These are phyloP conservation scores for Globisporangium megalacanthum DNA, from an alignment of 352 stramenopile genomes.

Conservation along the genomic window DNA sequence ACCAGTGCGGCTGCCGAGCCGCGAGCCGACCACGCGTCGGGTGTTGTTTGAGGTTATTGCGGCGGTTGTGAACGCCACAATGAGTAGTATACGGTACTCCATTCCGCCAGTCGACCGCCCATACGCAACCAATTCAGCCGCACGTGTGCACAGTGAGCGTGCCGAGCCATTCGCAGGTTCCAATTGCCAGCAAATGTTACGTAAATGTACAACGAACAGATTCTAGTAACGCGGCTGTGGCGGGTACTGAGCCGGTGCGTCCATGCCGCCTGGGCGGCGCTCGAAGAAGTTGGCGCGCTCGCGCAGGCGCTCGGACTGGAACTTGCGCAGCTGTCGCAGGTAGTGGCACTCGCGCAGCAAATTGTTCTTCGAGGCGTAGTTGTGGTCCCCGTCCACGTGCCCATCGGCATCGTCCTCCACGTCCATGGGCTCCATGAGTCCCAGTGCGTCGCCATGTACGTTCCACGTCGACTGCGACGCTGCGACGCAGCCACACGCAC, in stretches of 20 bases:
- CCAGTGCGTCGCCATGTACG: neutral
- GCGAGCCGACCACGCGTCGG: too few species aligned
- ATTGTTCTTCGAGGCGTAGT: constrained; percentile 50
- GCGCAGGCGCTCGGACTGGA: constrained; percentile 51
- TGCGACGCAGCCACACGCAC: neutral
- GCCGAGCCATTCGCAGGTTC: neutral
- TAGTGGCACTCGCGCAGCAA: constrained; percentile 73
- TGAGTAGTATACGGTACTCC: too few species aligned
- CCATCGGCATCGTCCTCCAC: constrained; percentile 17
- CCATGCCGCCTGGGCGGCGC: constrained; percentile 15
- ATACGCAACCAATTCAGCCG: too few species aligned
- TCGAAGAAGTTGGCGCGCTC: constrained; percentile 41
- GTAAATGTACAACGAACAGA: neutral
- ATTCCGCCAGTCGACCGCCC: too few species aligned
- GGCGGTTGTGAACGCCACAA: too few species aligned
- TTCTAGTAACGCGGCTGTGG: constrained; percentile 18
- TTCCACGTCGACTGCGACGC: constrained; percentile 8
- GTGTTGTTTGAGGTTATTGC: too few species aligned
- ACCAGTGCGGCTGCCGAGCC: too few species aligned
- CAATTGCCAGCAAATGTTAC: neutral
- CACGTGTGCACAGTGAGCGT: too few species aligned
- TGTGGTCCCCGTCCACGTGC: constrained; percentile 18
- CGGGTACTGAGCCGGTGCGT: constrained; percentile 11
- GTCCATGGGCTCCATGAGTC: constrained; percentile 7
- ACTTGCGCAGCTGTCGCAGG: constrained; percentile 65